A percentile compares a stretch with the other conserved stretches of the same genome.
Evolutionary conservation across 352 stramenopile species (phyloP).

Genomic region (Globisporangium cystogenes): DNA sequence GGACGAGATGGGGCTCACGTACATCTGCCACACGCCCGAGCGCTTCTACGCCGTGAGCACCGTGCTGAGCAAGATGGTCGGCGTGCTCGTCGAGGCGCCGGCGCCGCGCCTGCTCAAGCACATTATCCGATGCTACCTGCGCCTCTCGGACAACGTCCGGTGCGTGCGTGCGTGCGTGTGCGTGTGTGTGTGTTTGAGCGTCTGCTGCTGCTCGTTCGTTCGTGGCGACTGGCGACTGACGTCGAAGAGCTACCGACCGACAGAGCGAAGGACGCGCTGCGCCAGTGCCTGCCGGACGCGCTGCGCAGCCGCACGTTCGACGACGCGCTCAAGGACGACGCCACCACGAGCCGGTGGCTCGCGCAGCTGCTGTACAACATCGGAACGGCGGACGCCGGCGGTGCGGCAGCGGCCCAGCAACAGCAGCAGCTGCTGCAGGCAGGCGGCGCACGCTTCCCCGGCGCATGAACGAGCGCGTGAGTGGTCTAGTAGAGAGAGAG

Average conservation of each 20-base stretch:
- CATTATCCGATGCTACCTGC: conserved; percentile 98
- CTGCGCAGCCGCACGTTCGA: conserved; percentile 96
- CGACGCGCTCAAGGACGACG: conserved; percentile 92
- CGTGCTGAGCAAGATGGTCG: conserved; percentile 98
- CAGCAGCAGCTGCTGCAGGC: neutral
- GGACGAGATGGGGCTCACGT: conserved; percentile 97
- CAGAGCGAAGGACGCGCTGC: conserved; percentile 95
- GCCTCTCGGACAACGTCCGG: conserved; percentile 85
- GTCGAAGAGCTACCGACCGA: conserved; percentile 7
- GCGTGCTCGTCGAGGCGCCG: conserved; percentile 89
- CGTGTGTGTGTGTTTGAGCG: conserved; percentile 1
- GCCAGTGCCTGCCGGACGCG: conserved; percentile 92
- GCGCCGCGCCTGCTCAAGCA: conserved; percentile 97
- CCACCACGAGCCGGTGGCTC: conserved; percentile 96
- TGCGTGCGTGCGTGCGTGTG: neutral
- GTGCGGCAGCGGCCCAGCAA: neutral
- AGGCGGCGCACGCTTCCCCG: neutral
- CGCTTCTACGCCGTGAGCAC: conserved; percentile 85
- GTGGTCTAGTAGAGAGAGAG: too few relatives aligned
- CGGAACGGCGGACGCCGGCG: conserved; percentile 17
- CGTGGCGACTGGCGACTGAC: too few relatives aligned
- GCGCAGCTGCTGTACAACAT: conserved; percentile 94
- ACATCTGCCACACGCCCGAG: conserved; percentile 98
- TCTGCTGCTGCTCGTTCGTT: neutral
- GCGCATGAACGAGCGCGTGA: neutral